Conservation (phyloP, 75 land plant genomes). For the Isoetes taiwanensis region DNA sequence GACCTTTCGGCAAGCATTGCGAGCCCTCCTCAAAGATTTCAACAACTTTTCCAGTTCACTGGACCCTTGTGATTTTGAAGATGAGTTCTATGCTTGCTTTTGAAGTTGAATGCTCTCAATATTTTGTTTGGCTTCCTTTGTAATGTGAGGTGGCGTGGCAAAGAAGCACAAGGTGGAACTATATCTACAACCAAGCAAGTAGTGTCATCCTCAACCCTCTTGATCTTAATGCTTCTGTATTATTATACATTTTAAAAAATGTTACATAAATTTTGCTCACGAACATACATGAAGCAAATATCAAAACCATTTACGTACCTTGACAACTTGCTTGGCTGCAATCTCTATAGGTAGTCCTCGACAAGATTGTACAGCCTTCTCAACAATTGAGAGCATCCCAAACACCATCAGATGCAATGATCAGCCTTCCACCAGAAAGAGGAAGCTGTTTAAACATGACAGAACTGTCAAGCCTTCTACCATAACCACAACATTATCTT, state of each 20-base stretch:
- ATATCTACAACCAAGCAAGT: slow-evolving; percentile 91
- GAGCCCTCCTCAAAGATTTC: too few relatives aligned
- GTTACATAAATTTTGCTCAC: too few relatives aligned
- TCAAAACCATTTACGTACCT: slow-evolving; percentile 24
- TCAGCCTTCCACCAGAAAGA: slow-evolving; percentile 71
- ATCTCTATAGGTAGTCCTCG: slow-evolving; percentile 70
- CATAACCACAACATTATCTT: too few relatives aligned
- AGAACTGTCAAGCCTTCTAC: too few relatives aligned
- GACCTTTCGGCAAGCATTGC: too few relatives aligned
- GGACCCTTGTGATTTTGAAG: too few relatives aligned
- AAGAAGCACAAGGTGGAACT: slow-evolving; percentile 46
- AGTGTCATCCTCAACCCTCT: slow-evolving; percentile 92
- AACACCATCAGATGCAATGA: slow-evolving; percentile 92
- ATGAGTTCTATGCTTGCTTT: neutral
- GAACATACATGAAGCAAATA: too few relatives aligned
- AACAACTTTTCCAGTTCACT: too few relatives aligned
- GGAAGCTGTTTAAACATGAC: too few relatives aligned
- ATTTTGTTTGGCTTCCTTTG: slow-evolving; percentile 46
- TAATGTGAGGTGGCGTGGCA: slow-evolving; percentile 24
- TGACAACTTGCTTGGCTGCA: slow-evolving; percentile 83
- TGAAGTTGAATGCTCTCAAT: slow-evolving; percentile 22
- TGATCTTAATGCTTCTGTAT: slow-evolving; percentile 56
- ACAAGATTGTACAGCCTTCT: slow-evolving; percentile 57
- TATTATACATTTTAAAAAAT: too few relatives aligned
- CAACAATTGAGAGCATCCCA: too few relatives aligned